Conservation (phyloP, 352 stramenopile genomes). For the Pythium insidiosum region DNA sequence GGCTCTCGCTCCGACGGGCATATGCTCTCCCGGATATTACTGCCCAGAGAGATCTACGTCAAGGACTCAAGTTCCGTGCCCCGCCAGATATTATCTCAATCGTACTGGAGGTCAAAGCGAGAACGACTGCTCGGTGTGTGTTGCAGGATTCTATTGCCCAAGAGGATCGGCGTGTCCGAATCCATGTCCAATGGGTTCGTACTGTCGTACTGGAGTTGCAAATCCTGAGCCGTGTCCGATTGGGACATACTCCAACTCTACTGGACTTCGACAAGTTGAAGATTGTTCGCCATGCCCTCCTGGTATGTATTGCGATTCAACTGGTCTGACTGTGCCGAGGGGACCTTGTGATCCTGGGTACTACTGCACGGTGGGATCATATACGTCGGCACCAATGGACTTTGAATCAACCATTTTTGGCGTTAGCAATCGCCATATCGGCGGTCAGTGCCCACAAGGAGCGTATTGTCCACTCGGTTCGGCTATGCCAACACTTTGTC, state of each 20-base stretch:
- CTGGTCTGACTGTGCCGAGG: conserved; percentile 55
- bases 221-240: conserved; percentile 82
- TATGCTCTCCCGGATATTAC: conserved; percentile 76
- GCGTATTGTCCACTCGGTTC: conserved; percentile 69
- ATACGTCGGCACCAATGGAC: conserved; percentile 86
- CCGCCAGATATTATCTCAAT: conserved; percentile 70
- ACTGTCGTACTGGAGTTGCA: conserved; percentile 78
- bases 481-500: conserved; percentile 43
- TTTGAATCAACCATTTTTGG: conserved; percentile 60
- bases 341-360: conserved; percentile 85
- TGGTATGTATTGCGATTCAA: conserved; percentile 90
- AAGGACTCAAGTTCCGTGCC: conserved; percentile 67
- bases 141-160: conserved; percentile 62
- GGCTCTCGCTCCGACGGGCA: conserved; percentile 40
- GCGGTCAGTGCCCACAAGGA: conserved; percentile 55
- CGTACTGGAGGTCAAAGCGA: conserved; percentile 43
- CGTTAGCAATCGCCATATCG: conserved; percentile 54
- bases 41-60: conserved; percentile 68
- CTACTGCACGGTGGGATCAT: conserved; percentile 86
- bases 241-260: conserved; percentile 84
- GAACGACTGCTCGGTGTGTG: conserved; percentile 67
- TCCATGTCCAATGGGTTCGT: conserved; percentile 72
- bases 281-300: conserved; percentile 83
- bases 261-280: conserved; percentile 61
- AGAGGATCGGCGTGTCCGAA: conserved; percentile 52